phyloP scores from a whole-genome alignment of 176 grass and related monocot species.

The Poa pratensis region DNA sequence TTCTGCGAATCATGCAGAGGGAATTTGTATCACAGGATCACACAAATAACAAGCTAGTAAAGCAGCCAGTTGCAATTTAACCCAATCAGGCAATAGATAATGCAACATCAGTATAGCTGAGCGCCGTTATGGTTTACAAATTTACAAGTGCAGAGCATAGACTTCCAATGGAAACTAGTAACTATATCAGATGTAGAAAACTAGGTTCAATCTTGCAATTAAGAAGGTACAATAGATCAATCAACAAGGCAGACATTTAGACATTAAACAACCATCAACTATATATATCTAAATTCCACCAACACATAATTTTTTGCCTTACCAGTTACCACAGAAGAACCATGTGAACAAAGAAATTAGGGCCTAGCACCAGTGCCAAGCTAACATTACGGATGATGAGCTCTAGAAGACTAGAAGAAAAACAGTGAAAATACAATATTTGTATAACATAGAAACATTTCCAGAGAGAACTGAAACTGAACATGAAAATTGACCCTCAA shows the following conservation, averaged over 20 bases:
- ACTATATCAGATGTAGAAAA: not conserved
- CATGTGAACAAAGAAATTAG: not conserved
- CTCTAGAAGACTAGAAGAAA: not conserved
- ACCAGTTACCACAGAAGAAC: not conserved
- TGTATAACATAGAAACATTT: not conserved
- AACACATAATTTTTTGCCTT: not conserved
- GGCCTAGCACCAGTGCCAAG: not conserved
- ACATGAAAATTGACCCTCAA: not conserved
- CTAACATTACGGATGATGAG: not conserved
- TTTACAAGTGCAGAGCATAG: not conserved
- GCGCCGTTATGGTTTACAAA: not conserved
- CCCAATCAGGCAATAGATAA: not conserved
- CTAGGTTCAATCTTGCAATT: not conserved
- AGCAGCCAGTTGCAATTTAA: not conserved
- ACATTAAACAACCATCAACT: not conserved
- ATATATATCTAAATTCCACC: not conserved
- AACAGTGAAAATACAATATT: not conserved
- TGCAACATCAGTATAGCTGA: not conserved
- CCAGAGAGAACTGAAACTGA: not conserved
- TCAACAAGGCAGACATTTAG: not conserved
- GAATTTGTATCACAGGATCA: not conserved
- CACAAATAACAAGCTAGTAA: not conserved
- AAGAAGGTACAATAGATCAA: not conserved
- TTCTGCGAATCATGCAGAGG: slow-evolving; percentile 58
- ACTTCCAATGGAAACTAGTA: not conserved